Base-by-base conservation (phyloP, 768 basidiomycete species). In the Lactifluus pinguis region DNA sequence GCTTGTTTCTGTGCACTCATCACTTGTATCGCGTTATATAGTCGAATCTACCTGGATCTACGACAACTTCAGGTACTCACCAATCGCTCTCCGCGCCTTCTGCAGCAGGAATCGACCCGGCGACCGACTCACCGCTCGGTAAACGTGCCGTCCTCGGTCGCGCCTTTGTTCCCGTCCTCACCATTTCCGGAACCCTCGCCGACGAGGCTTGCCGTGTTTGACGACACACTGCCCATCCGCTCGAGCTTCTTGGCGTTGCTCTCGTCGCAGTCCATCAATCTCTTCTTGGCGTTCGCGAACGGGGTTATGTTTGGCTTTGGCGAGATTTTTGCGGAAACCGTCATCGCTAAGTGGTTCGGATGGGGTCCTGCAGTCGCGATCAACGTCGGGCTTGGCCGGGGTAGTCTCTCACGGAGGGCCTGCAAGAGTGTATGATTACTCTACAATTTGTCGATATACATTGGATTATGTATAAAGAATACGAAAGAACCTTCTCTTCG, bases 241-340 rank as follows among this genome's bases (percentile, higher is more conserved):
- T 86, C 88, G 36, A 84, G 90, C 54, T 68, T 82, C 49, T 82
- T 80, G 44, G 88, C 91, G 9, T 70, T 90, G 54, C 72, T 86
- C 56, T 85, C 89, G 15, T 83, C 87, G 25, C 71, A 92, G 64
- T 87, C 87, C 30, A 89, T 95, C 70, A 95, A 95, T 70, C 70
- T 95, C 62, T 70, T 89, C 0, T 78, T 95, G 42, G 92, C 92
- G 0, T 95, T 95, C 72, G 80, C 95, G 9, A 95, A 95, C 65
- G 93, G 92, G 19, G 89, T 95, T 59, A 95, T 95, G 92, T 83
- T 94, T 53, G 92, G 92, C n/a, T 94, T 95, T 69, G 92, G 92
- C 44, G 93, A 95, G 73, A 88, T 95, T 53, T 92, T 94, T 69
- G 92, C 88, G 39, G 88, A 87, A 72, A 82, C 87, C 49, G 78